Evolutionary conservation across 495 filamentous ascomycete species (phyloP), one percentile per base, ranked within the genome.

Genomic region (Aspergillus asperescens): DNA sequence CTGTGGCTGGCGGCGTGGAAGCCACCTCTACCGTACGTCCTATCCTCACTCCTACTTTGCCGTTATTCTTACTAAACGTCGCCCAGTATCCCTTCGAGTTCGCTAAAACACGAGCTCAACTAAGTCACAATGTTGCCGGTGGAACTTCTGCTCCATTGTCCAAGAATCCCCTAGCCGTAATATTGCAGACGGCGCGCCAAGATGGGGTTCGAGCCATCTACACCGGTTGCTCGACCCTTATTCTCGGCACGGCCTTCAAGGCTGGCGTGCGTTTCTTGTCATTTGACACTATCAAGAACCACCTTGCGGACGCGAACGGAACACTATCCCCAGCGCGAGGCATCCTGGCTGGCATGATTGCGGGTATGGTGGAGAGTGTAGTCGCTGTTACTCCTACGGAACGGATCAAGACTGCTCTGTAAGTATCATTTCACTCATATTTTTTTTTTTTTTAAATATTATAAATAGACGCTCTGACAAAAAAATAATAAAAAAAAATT

Each of bases 11-110:
- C 16, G 77, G 71, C 23, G 65, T 81, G 28, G 78, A 81, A 62
- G 78, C 78, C 8, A 70, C 73, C 7, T 65, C 70, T 49, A 81
- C 79, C 15, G 75, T 77, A 40, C 41, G 28, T 31, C 16, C 7
- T 31, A 16, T 2, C 8, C 37, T 13, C 25, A 10, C 13, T 25
- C 6, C 27, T 50, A 15, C 10, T 15, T 24, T 20, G 8, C 20
- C 54, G 13, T 31, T 48, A 7, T 10, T 18, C n/a, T 43, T 40
- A 25, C 27, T 25, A 52, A 28, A 28, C 13, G 7, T 23, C 13
- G 4, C 38, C 7, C 44, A 81, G 72, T 85, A 85, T 59, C 82
- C 81, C n/a, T 81, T 86, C 56, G 82, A 85, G 57, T 85, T 84
- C 50, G 80, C 82, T 13, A 86, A 86, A 65, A 86, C 82, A 0